A percentile compares a stretch with the other conserved stretches of the same genome.
Conservation (phyloP, 176 grass and related monocot species). For the Poa pratensis region DNA sequence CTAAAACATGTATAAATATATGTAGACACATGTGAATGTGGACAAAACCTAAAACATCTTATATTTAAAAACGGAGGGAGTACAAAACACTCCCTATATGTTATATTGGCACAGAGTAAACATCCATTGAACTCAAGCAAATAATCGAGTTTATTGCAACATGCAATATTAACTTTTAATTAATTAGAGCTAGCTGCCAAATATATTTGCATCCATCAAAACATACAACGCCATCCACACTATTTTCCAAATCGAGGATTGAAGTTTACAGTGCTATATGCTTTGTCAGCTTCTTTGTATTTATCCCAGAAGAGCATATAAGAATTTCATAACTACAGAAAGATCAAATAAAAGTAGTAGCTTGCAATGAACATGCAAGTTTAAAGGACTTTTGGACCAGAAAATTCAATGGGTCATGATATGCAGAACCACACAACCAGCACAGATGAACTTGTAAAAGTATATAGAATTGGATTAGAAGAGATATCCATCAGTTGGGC, state of each 20-base stretch:
- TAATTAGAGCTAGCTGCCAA: not conserved
- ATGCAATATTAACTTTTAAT: constrained; percentile 9
- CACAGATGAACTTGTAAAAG: not conserved
- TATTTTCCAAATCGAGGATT: constrained; percentile 17
- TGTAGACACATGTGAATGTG: no score
- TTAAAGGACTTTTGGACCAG: not conserved
- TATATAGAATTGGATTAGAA: constrained; percentile 15
- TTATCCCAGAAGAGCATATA: not conserved
- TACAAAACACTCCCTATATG: not conserved
- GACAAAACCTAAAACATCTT: no score
- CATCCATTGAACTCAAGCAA: not conserved
- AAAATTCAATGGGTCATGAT: constrained; percentile 14
- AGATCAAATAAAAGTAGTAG: constrained; percentile 10
- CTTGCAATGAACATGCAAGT: constrained; percentile 22
- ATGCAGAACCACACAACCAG: not conserved
- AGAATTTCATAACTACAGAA: not conserved
- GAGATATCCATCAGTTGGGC: not conserved
- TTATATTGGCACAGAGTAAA: constrained; percentile 9
- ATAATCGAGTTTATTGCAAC: constrained; percentile 4
- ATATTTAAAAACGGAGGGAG: no score
- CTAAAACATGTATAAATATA: no score
- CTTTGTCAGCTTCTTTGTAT: not conserved
- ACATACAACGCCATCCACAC: constrained; percentile 1
- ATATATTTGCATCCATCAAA: not conserved
- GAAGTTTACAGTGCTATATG: not conserved